These are phyloP conservation scores for Nitzschia inconspicua DNA, from an alignment of 108 stramenopile genomes.

Conservation along the genomic window DNA sequence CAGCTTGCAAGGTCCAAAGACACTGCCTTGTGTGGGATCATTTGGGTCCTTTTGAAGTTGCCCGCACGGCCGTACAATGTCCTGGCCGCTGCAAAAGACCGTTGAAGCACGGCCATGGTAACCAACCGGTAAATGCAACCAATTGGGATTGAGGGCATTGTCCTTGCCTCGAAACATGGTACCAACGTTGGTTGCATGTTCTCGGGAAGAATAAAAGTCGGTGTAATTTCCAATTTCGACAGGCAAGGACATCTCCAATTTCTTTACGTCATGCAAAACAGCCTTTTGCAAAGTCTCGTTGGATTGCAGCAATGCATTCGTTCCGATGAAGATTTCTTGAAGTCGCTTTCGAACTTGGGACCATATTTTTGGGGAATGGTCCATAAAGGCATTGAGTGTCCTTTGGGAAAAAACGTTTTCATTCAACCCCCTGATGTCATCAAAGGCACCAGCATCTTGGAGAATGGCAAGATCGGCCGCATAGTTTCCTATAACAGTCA, in stretches of 20 bases:
- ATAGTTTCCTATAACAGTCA: slow-evolving; percentile 69
- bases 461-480: slow-evolving; percentile 67
- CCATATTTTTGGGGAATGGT: slow-evolving; percentile 57
- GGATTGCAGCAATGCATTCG: slow-evolving; percentile 1
- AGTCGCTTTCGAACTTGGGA: slow-evolving; percentile 56
- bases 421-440: slow-evolving; percentile 13
- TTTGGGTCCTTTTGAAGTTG: slow-evolving; percentile 76
- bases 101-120: slow-evolving; percentile 88
- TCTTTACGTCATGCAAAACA: slow-evolving; percentile 38
- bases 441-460: slow-evolving; percentile 74
- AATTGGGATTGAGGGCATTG: slow-evolving; percentile 90
- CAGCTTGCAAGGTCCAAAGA: slow-evolving; percentile 68
- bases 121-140: slow-evolving; percentile 91
- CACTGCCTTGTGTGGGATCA: slow-evolving; percentile 69
- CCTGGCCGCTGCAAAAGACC: slow-evolving; percentile 45
- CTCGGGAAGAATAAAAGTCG: slow-evolving; percentile 89
- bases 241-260: slow-evolving; percentile 70
- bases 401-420: slow-evolving; percentile 38
- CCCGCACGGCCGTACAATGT: slow-evolving; percentile 70
- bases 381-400: slow-evolving; percentile 76
- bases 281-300: slow-evolving; percentile 16
- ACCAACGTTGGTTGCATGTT: slow-evolving; percentile 87
- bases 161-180: slow-evolving; percentile 92
- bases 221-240: slow-evolving; percentile 88
- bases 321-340: slow-evolving; percentile 43